Base-by-base conservation (phyloP, 2,329 filamentous ascomycete species). In the Lomentospora prolificans region DNA sequence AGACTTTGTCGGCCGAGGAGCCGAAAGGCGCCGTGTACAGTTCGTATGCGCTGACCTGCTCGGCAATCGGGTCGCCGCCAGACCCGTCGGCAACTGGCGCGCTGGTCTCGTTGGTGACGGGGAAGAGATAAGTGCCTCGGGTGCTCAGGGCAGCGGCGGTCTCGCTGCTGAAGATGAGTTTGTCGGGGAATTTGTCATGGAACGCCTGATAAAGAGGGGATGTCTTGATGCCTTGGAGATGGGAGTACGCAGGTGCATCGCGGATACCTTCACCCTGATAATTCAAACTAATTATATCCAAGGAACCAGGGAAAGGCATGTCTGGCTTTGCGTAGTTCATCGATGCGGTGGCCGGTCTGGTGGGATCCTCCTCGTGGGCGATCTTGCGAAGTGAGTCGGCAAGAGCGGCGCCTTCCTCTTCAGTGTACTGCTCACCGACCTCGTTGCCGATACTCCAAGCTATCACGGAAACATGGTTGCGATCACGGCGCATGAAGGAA, bases 371-470 rank as follows among this genome's bases (percentile, higher is more conserved):
- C 4, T 70, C 63, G 22, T 60, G 63, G 0, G 74, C 62, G 3
- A 80, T 76, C 24, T 69, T 66, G 10, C 68, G 67, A 3, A 81
- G 69, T 7, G 55, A 52, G 24, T 63, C 61, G 10, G 68, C 70
- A 0, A 68, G 61, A 0, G 62, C 60, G 3, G 65, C 66, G 6
- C 69, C 69, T 1, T 65, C 58, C 3, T 64, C 57, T 5, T 30
- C 52, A 36, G 66, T 64, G 4, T 62, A 65, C 64, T 81, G 77
- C 61, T 81, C 77, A 1, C 67, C 61, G 2, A 81, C 69, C 62
- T 81, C 78, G 61, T 82, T 82, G 3, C 79, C 78, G 52, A 75
- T 70, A 58, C 75, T 77, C 78, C 78, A 80, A 1, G 68, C 67
- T 27, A 78, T 66, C 22, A 81, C 66, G 1, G 77, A 79, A 3